Conservation (phyloP, 2,329 filamentous ascomycete genomes). For the Cercospora berteroae region DNA sequence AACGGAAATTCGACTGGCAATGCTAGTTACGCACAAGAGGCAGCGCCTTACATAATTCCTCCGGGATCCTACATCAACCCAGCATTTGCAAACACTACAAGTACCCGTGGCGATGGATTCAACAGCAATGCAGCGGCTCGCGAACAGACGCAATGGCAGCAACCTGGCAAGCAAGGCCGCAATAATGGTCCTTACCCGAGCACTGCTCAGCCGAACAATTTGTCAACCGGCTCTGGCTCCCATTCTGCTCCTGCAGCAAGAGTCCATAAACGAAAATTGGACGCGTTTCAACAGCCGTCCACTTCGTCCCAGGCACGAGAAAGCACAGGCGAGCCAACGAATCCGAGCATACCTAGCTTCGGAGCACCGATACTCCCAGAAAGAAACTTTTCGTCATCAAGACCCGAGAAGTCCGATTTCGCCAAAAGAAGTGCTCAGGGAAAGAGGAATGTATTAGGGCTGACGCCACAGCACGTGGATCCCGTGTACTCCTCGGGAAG, state of each 20-base stretch:
- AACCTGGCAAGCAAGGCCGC: not conserved
- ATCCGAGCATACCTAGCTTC: constrained; percentile 18
- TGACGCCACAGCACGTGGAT: constrained; percentile 53
- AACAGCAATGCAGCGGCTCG: not conserved
- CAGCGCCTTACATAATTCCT: constrained; percentile 6
- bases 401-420: constrained; percentile 19
- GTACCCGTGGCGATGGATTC: not conserved
- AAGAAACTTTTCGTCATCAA: constrained; percentile 36
- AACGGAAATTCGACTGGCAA: not conserved
- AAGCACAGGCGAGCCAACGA: not conserved
- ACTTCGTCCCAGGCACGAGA: not conserved
- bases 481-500: constrained; percentile 31
- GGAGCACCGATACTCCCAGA: constrained; percentile 18
- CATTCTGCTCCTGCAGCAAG: not conserved
- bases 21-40: not conserved
- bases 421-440: not conserved
- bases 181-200: not conserved
- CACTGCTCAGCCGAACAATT: not conserved
- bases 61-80: constrained; percentile 36
- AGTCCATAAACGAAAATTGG: constrained; percentile 35
- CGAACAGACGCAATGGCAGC: not conserved
- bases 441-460: constrained; percentile 54
- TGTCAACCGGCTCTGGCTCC: not conserved
- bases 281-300: constrained; percentile 3
- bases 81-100: constrained; percentile 16